Evolutionary conservation across 495 filamentous ascomycete genomes (phyloP).

Genomic region (Lasiosphaeria ovina): DNA sequence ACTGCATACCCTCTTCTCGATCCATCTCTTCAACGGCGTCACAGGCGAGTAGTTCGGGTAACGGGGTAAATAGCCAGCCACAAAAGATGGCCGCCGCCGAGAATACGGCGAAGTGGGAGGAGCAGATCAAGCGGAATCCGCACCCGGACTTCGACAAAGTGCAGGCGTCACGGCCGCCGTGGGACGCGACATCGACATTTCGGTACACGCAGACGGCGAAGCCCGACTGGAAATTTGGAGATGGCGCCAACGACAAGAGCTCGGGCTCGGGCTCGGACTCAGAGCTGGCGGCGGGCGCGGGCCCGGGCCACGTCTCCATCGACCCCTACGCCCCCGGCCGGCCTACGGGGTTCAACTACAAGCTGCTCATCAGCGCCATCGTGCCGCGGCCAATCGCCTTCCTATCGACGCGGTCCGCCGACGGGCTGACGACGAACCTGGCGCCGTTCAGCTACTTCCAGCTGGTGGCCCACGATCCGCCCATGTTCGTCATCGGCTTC

Average conservation of each 20-base stretch:
- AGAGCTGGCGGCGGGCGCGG: neutral
- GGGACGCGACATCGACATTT: constrained; percentile 51
- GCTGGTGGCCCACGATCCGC: constrained; percentile 84
- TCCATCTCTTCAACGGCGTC: neutral
- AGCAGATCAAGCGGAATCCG: constrained; percentile 57
- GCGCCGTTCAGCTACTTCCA: constrained; percentile 86
- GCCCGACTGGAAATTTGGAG: constrained; percentile 75
- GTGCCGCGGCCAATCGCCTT: constrained; percentile 74
- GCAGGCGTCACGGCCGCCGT: constrained; percentile 71
- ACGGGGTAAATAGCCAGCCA: neutral
- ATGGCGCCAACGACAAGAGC: constrained; percentile 57
- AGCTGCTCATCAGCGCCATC: constrained; percentile 83
- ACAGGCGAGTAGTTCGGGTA: neutral
- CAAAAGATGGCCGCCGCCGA: constrained; percentile 32
- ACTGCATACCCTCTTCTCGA: neutral
- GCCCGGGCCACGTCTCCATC: constrained; percentile 68
- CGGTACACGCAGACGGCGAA: constrained; percentile 67
- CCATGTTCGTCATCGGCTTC: constrained; percentile 82
- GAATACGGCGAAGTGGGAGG: constrained; percentile 37
- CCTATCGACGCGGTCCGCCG: constrained; percentile 47
- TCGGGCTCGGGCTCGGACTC: too few species aligned
- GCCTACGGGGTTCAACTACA: constrained; percentile 75
- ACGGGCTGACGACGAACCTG: constrained; percentile 59
- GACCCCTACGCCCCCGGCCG: constrained; percentile 76
- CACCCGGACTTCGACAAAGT: constrained; percentile 75